Conservation (phyloP, 1,284 basidiomycete species). For the Singerocomus rubriflavus region DNA sequence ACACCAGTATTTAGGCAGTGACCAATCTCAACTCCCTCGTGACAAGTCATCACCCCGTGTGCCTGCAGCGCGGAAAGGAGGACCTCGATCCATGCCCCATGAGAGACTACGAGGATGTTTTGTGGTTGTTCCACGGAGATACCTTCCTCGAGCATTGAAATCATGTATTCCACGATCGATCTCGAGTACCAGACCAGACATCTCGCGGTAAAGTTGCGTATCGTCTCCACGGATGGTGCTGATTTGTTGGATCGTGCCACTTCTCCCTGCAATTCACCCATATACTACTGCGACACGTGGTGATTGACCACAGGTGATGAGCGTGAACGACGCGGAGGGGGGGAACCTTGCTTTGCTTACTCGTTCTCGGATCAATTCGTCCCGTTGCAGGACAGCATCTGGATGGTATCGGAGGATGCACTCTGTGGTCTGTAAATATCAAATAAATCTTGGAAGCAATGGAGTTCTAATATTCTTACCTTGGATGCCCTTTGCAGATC, state of each 20-base stretch:
- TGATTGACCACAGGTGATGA: constrained; percentile 1
- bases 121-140: constrained; percentile 15
- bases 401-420: constrained; percentile 55
- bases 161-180: constrained; percentile 40
- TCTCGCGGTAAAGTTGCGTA: constrained; percentile 43
- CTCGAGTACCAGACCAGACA: constrained; percentile 59
- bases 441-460: neutral
- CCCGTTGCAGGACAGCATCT: constrained; percentile 39
- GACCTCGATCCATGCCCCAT: constrained; percentile 60
- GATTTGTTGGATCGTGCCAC: constrained; percentile 15
- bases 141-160: constrained; percentile 20
- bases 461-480: constrained; percentile 37
- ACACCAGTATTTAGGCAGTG: constrained; percentile 55
- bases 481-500: constrained; percentile 60
- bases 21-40: constrained; percentile 41
- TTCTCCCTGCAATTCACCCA: constrained; percentile 64
- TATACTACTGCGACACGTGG: constrained; percentile 40
- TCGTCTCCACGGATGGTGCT: constrained; percentile 38
- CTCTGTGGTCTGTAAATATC: constrained; percentile 54
- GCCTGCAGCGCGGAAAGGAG: constrained; percentile 48
- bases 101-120: constrained; percentile 57
- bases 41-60: constrained; percentile 38
- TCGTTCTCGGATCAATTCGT: constrained; percentile 57
- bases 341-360: constrained; percentile 39
- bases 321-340: neutral